phyloP scores from a whole-genome alignment of 345 rosid genomes.

The Microcos paniculata region DNA sequence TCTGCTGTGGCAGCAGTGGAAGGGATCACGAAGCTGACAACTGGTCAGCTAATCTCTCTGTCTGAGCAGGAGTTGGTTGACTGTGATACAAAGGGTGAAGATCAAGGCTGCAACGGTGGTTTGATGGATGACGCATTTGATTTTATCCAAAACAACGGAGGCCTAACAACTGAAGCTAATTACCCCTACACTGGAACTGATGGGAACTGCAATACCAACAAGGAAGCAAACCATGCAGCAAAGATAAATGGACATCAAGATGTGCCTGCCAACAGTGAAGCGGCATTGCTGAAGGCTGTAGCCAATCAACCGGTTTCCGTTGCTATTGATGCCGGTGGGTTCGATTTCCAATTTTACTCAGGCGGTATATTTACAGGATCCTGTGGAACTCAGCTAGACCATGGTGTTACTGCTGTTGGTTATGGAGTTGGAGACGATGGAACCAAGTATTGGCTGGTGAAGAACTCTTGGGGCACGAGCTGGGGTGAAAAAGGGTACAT shows the following conservation, averaged over 20 bases:
- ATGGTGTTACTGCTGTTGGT: neutral
- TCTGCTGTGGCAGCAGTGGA: constrained; percentile 47
- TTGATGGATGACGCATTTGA: constrained; percentile 84
- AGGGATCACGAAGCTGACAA: constrained; percentile 29
- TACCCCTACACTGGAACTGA: constrained; percentile 70
- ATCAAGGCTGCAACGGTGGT: constrained; percentile 42
- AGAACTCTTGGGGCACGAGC: neutral
- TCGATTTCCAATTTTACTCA: constrained; percentile 61
- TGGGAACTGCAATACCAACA: constrained; percentile 54
- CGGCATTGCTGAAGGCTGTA: constrained; percentile 38
- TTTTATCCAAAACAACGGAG: constrained; percentile 79
- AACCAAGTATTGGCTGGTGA: neutral
- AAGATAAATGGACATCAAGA: constrained; percentile 28
- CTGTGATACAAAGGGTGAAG: constrained; percentile 31
- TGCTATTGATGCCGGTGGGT: constrained; percentile 73
- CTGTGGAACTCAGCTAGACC: neutral
- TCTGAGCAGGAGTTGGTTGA: constrained; percentile 45
- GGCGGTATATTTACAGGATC: no score
- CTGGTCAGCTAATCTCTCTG: constrained; percentile 26
- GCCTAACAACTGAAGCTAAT: constrained; percentile 70
- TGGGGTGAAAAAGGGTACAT: constrained; percentile 1
- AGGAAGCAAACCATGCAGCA: constrained; percentile 23
- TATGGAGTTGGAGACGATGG: neutral
- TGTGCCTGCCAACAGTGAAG: constrained; percentile 33
- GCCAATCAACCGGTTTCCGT: constrained; percentile 65